Percentiles rank a stretch among this genome's conserved stretches.
phyloP scores from a whole-genome alignment of 257 asterid genomes.

The Nemophila menziesii region DNA sequence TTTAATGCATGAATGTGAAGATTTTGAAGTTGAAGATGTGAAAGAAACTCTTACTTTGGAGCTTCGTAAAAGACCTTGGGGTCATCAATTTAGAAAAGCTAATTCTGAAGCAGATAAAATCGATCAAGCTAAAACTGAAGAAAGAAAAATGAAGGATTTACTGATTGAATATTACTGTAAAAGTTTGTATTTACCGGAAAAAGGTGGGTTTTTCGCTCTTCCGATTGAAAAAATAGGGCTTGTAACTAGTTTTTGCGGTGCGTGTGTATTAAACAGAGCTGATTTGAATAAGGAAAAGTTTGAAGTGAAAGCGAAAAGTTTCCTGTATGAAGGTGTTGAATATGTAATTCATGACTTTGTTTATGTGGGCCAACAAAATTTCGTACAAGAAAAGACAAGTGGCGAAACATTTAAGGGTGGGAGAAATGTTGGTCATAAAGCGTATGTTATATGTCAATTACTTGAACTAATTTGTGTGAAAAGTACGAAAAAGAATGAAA shows the following conservation, averaged over 20 bases:
- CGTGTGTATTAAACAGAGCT: slow-evolving; percentile 42
- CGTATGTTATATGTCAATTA: slow-evolving; percentile 63
- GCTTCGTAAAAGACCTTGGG: slow-evolving; percentile 63
- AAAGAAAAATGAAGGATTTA: slow-evolving; percentile 60
- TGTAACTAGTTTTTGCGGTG: slow-evolving; percentile 68
- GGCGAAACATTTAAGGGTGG: slow-evolving; percentile 59
- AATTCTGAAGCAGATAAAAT: slow-evolving; percentile 48
- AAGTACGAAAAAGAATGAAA: slow-evolving; percentile 29
- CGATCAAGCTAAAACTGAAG: slow-evolving; percentile 80
- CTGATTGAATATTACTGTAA: slow-evolving; percentile 68
- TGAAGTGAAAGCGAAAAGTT: slow-evolving; percentile 34
- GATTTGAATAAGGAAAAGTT: slow-evolving; percentile 30
- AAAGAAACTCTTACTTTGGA: slow-evolving; percentile 34
- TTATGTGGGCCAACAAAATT: slow-evolving; percentile 55
- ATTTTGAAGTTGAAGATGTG: slow-evolving; percentile 49
- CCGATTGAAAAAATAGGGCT: slow-evolving; percentile 48
- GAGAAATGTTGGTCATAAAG: slow-evolving; percentile 82
- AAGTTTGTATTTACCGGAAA: slow-evolving; percentile 77
- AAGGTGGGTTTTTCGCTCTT: slow-evolving; percentile 77
- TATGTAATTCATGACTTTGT: slow-evolving; percentile 56
- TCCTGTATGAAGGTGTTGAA: slow-evolving; percentile 44
- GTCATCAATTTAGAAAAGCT: slow-evolving; percentile 68
- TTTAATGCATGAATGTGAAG: slow-evolving; percentile 64
- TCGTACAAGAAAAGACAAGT: slow-evolving; percentile 41
- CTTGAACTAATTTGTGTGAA: slow-evolving; percentile 44